Percentiles rank a stretch among this genome's conserved stretches.
Evolutionary conservation across 2,329 filamentous ascomycete species (phyloP).

Genomic region (Neoscytalidium dimidiatum): DNA sequence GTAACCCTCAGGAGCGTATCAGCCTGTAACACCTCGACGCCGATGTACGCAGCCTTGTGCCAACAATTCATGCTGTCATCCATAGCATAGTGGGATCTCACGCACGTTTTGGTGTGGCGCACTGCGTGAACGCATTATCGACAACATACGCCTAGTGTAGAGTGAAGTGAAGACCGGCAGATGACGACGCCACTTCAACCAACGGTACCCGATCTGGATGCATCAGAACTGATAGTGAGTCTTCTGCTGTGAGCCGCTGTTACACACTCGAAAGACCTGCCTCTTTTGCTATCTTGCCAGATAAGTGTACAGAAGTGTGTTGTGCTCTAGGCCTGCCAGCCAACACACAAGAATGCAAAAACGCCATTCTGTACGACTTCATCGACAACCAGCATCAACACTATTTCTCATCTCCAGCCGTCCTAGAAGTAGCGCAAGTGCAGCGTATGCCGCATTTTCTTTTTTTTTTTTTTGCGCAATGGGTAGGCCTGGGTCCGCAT

Average conservation of each 20-base stretch:
- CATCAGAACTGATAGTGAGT: neutral
- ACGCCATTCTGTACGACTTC: neutral
- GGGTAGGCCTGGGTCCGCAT: neutral
- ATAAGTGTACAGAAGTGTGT: too few relatives aligned
- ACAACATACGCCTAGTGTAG: neutral
- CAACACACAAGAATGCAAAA: neutral
- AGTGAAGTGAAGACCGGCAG: neutral
- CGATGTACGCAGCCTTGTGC: neutral
- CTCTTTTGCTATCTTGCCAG: neutral
- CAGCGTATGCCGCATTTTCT: neutral
- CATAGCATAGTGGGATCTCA: neutral
- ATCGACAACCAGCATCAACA: neutral
- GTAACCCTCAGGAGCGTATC: constrained; percentile 12
- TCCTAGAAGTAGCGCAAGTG: neutral
- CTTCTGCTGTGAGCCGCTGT: neutral
- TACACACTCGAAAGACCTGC: neutral
- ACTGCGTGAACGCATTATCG: neutral
- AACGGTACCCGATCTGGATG: neutral
- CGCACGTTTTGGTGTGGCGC: neutral
- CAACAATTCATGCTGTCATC: neutral
- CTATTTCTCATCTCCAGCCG: neutral
- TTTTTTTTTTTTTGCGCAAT: too few relatives aligned
- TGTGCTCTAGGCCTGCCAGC: too few relatives aligned
- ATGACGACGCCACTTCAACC: neutral
- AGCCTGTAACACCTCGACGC: constrained; percentile 10